phyloP scores from a whole-genome alignment of 2,329 filamentous ascomycete species.

The Helicocarpus griseus region DNA sequence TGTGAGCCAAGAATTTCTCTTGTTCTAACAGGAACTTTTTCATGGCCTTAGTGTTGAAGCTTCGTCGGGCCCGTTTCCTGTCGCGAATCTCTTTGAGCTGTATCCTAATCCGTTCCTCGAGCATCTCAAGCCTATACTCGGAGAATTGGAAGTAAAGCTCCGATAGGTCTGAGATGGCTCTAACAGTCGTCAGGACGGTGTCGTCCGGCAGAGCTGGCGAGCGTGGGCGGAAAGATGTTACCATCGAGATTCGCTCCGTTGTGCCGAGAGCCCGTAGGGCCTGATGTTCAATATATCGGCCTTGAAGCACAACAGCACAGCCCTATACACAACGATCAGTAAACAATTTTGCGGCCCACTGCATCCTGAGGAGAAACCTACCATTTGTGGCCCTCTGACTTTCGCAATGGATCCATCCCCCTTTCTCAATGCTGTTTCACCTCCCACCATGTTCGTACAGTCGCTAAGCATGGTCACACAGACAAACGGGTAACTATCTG shows the following conservation, averaged over 20 bases:
- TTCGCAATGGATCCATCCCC: conserved; percentile 46
- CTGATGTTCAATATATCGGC: conserved; percentile 56
- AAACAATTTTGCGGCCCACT: neutral
- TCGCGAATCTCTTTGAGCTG: conserved; percentile 32
- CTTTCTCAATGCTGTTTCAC: conserved; percentile 53
- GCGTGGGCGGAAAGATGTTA: conserved; percentile 56
- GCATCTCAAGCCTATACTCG: conserved; percentile 53
- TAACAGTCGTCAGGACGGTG: conserved; percentile 50
- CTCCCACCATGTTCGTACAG: conserved; percentile 53
- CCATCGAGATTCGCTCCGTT: conserved; percentile 55
- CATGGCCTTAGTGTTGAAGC: conserved; percentile 21
- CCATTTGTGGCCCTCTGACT: conserved; percentile 51
- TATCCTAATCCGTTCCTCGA: conserved; percentile 47
- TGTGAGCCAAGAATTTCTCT: conserved; percentile 27
- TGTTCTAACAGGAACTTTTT: conserved; percentile 20
- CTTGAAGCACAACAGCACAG: conserved; percentile 55
- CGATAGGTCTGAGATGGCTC: conserved; percentile 47
- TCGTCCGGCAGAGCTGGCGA: conserved; percentile 48
- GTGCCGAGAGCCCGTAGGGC: conserved; percentile 50
- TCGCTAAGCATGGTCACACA: conserved; percentile 60
- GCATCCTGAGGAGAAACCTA: conserved; percentile 22
- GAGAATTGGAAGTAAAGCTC: conserved; percentile 53
- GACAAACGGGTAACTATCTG: conserved; percentile 58
- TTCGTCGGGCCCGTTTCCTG: conserved; percentile 22
- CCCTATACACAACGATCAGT: conserved; percentile 37